A percentile compares a stretch with the other conserved stretches of the same genome.
These are phyloP conservation scores for Gossypium rotundifolium DNA, from an alignment of 345 rosid genomes.

Conservation along the genomic window DNA sequence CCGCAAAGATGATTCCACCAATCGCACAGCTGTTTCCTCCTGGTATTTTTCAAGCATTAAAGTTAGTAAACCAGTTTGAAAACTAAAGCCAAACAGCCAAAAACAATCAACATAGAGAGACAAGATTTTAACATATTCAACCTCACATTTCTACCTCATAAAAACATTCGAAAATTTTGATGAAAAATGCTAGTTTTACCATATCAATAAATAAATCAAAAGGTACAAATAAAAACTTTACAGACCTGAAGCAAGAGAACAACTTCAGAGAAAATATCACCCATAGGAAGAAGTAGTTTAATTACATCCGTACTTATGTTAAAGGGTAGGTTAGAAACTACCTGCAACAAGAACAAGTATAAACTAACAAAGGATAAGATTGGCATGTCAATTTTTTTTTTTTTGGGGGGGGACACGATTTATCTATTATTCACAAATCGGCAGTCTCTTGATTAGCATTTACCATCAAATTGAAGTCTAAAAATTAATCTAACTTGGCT, in stretches of 20 bases:
- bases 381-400: not conserved
- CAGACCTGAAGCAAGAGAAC: constrained; percentile 84
- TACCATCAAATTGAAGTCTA: not conserved
- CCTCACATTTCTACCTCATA: not conserved
- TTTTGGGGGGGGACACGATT: not conserved
- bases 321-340: constrained; percentile 81
- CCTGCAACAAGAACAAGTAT: constrained; percentile 38
- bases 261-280: constrained; percentile 83
- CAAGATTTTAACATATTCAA: not conserved
- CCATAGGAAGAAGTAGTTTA: constrained; percentile 86
- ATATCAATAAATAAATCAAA: not conserved
- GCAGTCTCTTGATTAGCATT: not conserved
- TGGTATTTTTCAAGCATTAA: constrained; percentile 23
- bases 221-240: constrained; percentile 2
- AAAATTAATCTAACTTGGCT: not conserved
- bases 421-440: not conserved
- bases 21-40: constrained; percentile 79
- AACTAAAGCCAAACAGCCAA: not conserved
- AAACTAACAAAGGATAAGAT: not conserved
- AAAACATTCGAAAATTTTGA: not conserved
- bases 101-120: not conserved
- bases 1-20: constrained; percentile 52
- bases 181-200: not conserved
- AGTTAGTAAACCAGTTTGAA: not conserved
- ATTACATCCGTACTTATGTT: constrained; percentile 83